Evolutionary conservation across 2,329 filamentous ascomycete genomes (phyloP), one percentile per base, ranked within the genome.

Genomic region (Fusarium sororula): DNA sequence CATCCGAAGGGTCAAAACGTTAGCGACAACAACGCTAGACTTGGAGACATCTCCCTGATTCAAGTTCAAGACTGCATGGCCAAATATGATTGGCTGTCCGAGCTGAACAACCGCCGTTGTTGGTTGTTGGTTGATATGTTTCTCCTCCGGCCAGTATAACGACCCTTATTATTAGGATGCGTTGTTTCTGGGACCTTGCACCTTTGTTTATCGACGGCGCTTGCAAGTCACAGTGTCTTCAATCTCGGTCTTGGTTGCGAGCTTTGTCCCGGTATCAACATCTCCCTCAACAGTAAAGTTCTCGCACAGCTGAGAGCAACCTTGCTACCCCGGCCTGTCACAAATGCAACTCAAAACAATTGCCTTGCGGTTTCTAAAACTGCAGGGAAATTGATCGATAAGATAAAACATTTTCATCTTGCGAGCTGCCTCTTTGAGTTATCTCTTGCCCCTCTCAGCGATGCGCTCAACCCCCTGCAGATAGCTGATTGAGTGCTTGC

Each of bases 401-500:
- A 39, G 14, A 28, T 41, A 7, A 39, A 28, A 35, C 9, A 18
- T 6, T 14, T 14, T 2, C 15, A 50, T 59, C 24, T 11, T 44
- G 17, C 45, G 47, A 38, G 12, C 32, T 41, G 28, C 51, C 17
- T 5, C 3, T 53, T 68, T 37, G 37, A 50, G 39, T 5, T 63
- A 14, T 38, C 26, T 37, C 26, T 56, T 55, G 63, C 35, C 20
- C 44, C 41, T 22, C 41, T 44, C 9, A 17, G 45, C 10, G 28
- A 13, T 55, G 37, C 26, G 26, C 62, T 62, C 55, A 28, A 60
- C 17, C 62, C 68, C 68, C 61, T 70, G 68, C 79, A 59, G 18
- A 37, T 20, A 72, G 45, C 61, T 50, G 39, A 62, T 28, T 30
- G 47, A 53, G 82, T 14, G 78, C 68, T 45, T 50, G 38, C 58